phyloP scores from a whole-genome alignment of 1,139 yeast species.

The Geotrichum bryndzae region DNA sequence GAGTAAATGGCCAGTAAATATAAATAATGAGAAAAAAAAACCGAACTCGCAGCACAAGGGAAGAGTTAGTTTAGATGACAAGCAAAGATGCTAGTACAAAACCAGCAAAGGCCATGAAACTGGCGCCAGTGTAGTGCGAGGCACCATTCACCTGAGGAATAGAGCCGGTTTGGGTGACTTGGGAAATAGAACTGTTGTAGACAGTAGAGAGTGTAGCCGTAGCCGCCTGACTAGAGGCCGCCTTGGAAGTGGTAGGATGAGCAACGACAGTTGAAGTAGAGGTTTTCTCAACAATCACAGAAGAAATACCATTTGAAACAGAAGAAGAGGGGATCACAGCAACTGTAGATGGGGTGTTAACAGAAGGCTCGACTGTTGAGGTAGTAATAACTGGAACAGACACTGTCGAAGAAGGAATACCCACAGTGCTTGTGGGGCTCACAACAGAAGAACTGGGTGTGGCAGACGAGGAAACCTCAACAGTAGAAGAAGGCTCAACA shows the following conservation, averaged over 20 bases:
- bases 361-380: not conserved
- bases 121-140: not conserved
- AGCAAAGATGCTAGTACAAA: not conserved
- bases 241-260: not conserved
- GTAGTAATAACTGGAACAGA: not conserved
- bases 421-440: not conserved
- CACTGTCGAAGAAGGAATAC: not conserved
- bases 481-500: not conserved
- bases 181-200: not conserved
- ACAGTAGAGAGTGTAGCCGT: not conserved
- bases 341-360: not conserved
- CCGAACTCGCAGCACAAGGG: no score
- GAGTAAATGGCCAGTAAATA: not conserved
- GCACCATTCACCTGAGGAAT: not conserved
- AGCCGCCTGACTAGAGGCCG: not conserved
- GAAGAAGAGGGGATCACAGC: not conserved
- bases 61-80: no score
- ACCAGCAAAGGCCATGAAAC: not conserved
- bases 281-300: not conserved
- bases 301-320: not conserved
- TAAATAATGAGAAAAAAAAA: not conserved
- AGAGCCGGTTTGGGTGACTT: not conserved
- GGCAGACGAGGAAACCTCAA: not conserved
- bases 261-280: not conserved
- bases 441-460: not conserved